A percentile compares a stretch with the other conserved stretches of the same genome.
These are phyloP conservation scores for Fusarium proliferatum DNA, from an alignment of 2,329 filamentous ascomycete species.

Conservation along the genomic window DNA sequence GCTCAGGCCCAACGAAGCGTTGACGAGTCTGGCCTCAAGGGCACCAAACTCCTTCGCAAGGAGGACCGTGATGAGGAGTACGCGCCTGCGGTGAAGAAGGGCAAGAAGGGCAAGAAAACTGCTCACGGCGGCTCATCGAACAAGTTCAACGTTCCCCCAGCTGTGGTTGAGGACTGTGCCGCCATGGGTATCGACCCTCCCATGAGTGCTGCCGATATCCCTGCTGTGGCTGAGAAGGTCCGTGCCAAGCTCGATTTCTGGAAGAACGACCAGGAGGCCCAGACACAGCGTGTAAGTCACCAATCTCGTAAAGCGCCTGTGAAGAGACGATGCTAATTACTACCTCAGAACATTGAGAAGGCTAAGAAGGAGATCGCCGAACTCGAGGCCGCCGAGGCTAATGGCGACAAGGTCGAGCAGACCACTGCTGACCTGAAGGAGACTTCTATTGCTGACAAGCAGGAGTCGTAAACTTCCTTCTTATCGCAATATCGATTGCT, in stretches of 20 bases:
- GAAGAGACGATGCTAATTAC: slow-evolving; percentile 44
- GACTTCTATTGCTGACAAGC: slow-evolving; percentile 63
- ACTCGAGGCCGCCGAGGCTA: slow-evolving; percentile 72
- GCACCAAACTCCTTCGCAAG: slow-evolving; percentile 85
- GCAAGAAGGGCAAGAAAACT: slow-evolving; percentile 83
- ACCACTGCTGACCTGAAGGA: slow-evolving; percentile 64
- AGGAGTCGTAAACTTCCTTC: slow-evolving; percentile 54
- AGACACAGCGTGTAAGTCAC: slow-evolving; percentile 85
- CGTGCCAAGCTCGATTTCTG: slow-evolving; percentile 91
- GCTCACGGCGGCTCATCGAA: slow-evolving; percentile 62
- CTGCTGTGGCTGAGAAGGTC: slow-evolving; percentile 84
- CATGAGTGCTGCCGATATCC: slow-evolving; percentile 85
- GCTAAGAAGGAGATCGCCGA: slow-evolving; percentile 95
- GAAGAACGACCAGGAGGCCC: slow-evolving; percentile 88
- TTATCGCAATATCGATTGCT: slow-evolving; percentile 1
- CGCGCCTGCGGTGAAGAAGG: slow-evolving; percentile 82
- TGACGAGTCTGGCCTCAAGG: slow-evolving; percentile 86
- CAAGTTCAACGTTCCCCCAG: slow-evolving; percentile 85
- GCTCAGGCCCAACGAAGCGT: slow-evolving; percentile 86
- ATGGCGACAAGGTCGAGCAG: slow-evolving; percentile 65
- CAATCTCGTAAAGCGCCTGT: neutral
- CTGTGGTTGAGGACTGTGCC: slow-evolving; percentile 89
- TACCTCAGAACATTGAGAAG: slow-evolving; percentile 87
- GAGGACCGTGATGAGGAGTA: slow-evolving; percentile 89
- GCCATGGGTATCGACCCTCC: slow-evolving; percentile 89